Evolutionary conservation across 78 protist species (phyloP), one percentile per base, ranked within the genome.

Genomic region (Speleostelium caveatum): DNA sequence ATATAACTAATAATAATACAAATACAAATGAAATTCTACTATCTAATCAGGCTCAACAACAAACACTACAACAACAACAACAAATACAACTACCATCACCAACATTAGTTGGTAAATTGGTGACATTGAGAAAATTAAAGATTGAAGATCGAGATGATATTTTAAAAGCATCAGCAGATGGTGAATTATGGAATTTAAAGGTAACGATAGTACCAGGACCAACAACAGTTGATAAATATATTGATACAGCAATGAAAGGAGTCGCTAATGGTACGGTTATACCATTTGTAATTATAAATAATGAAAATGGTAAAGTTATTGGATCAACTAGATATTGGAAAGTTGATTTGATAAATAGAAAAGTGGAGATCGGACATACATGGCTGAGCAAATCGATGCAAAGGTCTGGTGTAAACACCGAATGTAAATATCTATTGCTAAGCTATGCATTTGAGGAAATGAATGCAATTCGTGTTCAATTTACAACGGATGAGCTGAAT

Each of bases 301-400:
- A 67, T 36, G 22, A 41, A 41, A 41, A 19, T 41, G 36, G 21
- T 26, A n/a, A 67, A 67, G 33, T 67, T 1, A 41, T 67, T 22
- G 74, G 74, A 41, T 41, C 59, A 21, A 67, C 74, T 41, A 36
- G 74, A 24, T 67, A 24, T 67, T 67, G 74, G 74, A 67, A 67
- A 67, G 30, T 67, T 22, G 58, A 67, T 67, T 7, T 16, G 1
- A 19, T n/a, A 1, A 16, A 67, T 67, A 19, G 74, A 24, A 67
- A 67, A 41, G 3, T 38, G 3, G 74, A 67, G 19, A 67, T 67
- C 5, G 74, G 74, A 5, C 74, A 67, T 26, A 67, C 74, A 4
- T 67, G 74, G 74, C 12, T 67, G 24, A 24, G 58, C 12, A 41
- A 36, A 67, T 67, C 74, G 24, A 24, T 67, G 0, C 74, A 67